Evolutionary conservation across 2,329 filamentous ascomycete genomes (phyloP), one percentile per base, ranked within the genome.

Genomic region (Tolypocladium nubicola): DNA sequence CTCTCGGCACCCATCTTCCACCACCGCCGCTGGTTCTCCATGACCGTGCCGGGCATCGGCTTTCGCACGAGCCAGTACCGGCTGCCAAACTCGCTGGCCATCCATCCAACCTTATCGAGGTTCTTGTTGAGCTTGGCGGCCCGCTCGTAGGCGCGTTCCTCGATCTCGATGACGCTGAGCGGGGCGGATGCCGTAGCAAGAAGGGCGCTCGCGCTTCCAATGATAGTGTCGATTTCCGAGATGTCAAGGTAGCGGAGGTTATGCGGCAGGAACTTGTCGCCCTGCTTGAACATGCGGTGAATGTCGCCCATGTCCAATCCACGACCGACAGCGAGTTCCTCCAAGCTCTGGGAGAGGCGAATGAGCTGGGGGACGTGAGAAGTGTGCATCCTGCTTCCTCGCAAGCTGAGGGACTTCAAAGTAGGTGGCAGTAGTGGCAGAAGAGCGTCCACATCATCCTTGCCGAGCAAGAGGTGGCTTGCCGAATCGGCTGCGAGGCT

Each of bases 1-100:
- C 85, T 89, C 64, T 84, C 82, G 53, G 89, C 89, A 38, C 89
- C 89, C 86, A 90, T 88, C 76, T 94, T 94, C 89, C 89, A 94
- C 65, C 76, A 74, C 63, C 85, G 80, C 67, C 87, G 83, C 57
- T 74, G 69, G 56, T 71, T 68, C 60, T 75, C 74, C 52, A 65
- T 62, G 50, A 64, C 67, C 40, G 65, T 62, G 54, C 65, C 70
- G 40, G 73, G 66, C 14, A 67, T 65, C 58, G 76, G 72, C 62
- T 75, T 64, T 61, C 85, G 74, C 71, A 91, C 87, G 70, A 92
- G 68, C 87, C 87, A 81, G 68, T 82, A 79, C 53, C 84, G 74
- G 66, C 77, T 77, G 49, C 87, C 82, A 59, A 86, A 86, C 61
- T 92, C 87, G 55, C 84, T 86, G 8, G 87, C 77, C 7, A 79